Percentiles rank a stretch among this genome's conserved stretches.
Conservation (phyloP, 805 yeast genomes). For the Huiozyma sinensis region DNA sequence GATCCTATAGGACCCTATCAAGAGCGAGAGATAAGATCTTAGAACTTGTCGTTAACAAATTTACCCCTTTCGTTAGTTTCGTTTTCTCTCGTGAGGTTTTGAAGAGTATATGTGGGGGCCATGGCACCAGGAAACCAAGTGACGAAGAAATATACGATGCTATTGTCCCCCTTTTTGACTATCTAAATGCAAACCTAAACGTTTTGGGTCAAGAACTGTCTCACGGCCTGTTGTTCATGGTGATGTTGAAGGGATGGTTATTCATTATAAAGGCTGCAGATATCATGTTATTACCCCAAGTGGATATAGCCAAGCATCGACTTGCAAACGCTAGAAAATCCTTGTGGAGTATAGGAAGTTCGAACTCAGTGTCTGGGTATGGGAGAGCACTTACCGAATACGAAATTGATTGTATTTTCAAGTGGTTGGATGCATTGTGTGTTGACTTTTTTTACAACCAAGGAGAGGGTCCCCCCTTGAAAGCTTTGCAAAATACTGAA, state of each 20-base stretch:
- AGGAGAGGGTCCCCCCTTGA: slow-evolving; percentile 71
- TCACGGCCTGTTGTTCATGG: slow-evolving; percentile 43
- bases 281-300: slow-evolving; percentile 59
- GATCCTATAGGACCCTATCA: slow-evolving; percentile 54
- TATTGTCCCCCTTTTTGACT: slow-evolving; percentile 62
- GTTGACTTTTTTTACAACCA: slow-evolving; percentile 67
- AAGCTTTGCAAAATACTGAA: slow-evolving; percentile 46
- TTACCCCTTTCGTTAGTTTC: slow-evolving; percentile 50
- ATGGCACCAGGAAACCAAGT: slow-evolving; percentile 35
- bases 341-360: slow-evolving; percentile 29
- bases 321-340: slow-evolving; percentile 27
- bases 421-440: slow-evolving; percentile 60
- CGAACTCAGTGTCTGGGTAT: slow-evolving; percentile 31
- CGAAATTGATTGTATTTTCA: slow-evolving; percentile 58
- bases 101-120: slow-evolving; percentile 42
- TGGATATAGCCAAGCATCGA: slow-evolving; percentile 32
- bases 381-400: slow-evolving; percentile 44
- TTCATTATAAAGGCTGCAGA: slow-evolving; percentile 62
- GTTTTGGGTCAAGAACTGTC: slow-evolving; percentile 53
- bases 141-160: slow-evolving; percentile 48
- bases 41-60: slow-evolving; percentile 61
- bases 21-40: slow-evolving; percentile 59
- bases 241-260: slow-evolving; percentile 76
- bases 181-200: slow-evolving; percentile 55
- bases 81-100: slow-evolving; percentile 49